Conservation (phyloP, 108 stramenopile species). For the Seminavis robusta region DNA sequence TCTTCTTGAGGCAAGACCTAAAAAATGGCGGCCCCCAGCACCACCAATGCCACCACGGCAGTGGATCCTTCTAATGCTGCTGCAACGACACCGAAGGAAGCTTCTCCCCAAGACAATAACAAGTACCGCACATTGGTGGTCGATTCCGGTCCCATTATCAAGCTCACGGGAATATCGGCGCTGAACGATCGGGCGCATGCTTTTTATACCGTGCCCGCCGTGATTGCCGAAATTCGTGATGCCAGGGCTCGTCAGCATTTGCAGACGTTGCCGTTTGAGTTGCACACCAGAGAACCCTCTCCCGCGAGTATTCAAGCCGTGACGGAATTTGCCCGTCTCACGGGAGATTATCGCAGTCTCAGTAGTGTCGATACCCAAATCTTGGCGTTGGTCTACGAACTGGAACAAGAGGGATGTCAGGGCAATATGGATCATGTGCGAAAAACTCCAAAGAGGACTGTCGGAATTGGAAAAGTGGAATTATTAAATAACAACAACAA, state of each 20-base stretch:
- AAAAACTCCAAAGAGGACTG: slow-evolving; percentile 65
- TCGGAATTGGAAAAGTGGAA: slow-evolving; percentile 52
- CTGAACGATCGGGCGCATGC: slow-evolving; percentile 39
- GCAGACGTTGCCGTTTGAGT: slow-evolving; percentile 48
- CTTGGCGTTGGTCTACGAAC: slow-evolving; percentile 84
- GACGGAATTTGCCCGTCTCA: slow-evolving; percentile 82
- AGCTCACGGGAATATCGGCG: slow-evolving; percentile 42
- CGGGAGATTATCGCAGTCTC: slow-evolving; percentile 90
- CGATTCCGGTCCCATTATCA: slow-evolving; percentile 86
- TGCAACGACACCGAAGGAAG: too few relatives aligned
- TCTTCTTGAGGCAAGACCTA: too few relatives aligned
- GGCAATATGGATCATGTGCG: slow-evolving; percentile 50
- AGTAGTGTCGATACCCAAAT: slow-evolving; percentile 88
- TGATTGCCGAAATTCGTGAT: slow-evolving; percentile 76
- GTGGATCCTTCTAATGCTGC: too few relatives aligned
- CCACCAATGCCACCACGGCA: too few relatives aligned
- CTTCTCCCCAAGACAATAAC: too few relatives aligned
- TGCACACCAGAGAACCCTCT: slow-evolving; percentile 50
- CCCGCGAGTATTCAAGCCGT: slow-evolving; percentile 47
- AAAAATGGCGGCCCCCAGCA: too few relatives aligned
- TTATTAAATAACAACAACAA: slow-evolving; percentile 11
- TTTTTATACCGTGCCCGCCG: slow-evolving; percentile 74
- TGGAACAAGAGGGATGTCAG: slow-evolving; percentile 74
- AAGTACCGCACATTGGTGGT: slow-evolving; percentile 66
- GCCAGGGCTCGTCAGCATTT: slow-evolving; percentile 61